phyloP scores from a whole-genome alignment of 805 yeast genomes.

The Schwanniomyces occidentalis region DNA sequence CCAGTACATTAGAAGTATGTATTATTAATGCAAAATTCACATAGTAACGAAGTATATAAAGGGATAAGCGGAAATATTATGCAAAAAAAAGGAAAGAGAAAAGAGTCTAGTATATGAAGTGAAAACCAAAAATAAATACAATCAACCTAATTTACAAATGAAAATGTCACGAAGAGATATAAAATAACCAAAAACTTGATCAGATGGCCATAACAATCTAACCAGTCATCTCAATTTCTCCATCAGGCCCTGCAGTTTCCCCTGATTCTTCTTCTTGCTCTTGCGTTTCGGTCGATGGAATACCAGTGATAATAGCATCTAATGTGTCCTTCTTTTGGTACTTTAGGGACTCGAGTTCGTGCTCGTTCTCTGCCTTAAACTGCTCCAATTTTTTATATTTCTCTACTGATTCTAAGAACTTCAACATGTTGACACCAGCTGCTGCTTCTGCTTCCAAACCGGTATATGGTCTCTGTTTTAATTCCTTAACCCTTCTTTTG shows the following conservation, averaged over 20 bases:
- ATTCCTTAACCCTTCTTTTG: slow-evolving; percentile 78
- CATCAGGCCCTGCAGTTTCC: slow-evolving; percentile 7
- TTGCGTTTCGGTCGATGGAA: slow-evolving; percentile 22
- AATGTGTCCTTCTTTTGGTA: slow-evolving; percentile 39
- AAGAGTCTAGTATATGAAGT: too few species aligned
- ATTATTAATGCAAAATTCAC: too few species aligned
- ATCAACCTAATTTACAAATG: too few species aligned
- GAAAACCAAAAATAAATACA: too few species aligned
- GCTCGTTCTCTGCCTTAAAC: slow-evolving; percentile 42
- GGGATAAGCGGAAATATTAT: too few species aligned
- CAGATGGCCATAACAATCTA: background rate
- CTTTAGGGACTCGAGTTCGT: slow-evolving; percentile 36
- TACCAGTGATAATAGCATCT: slow-evolving; percentile 37
- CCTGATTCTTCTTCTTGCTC: slow-evolving; percentile 8
- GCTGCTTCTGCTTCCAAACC: slow-evolving; percentile 91
- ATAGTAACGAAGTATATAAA: too few species aligned
- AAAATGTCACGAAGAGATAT: too few species aligned
- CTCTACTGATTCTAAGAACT: slow-evolving; percentile 64
- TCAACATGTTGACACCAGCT: slow-evolving; percentile 71
- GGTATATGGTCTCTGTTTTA: slow-evolving; percentile 80
- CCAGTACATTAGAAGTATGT: too few species aligned
- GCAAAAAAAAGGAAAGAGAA: too few species aligned
- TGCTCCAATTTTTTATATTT: slow-evolving; percentile 50
- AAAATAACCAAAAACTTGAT: too few species aligned
- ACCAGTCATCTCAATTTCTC: slow-evolving; percentile 21